phyloP scores from a whole-genome alignment of 2,329 filamentous ascomycete species.

The Metarhizium robertsii region DNA sequence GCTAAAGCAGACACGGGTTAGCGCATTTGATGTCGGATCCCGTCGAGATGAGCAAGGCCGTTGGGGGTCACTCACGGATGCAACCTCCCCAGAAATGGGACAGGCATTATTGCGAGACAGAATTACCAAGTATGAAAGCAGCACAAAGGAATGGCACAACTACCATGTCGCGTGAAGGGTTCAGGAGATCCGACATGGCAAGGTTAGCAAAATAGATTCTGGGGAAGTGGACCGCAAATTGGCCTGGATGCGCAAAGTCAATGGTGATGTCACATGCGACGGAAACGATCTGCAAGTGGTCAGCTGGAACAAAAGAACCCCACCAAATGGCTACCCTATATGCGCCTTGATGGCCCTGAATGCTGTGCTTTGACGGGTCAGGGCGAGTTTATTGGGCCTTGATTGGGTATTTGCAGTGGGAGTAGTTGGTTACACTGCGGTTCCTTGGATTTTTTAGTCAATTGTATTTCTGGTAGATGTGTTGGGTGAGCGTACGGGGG shows the following conservation, averaged over 20 bases:
- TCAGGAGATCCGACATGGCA: background rate
- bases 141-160: background rate
- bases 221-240: conserved; percentile 3
- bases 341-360: too few relatives aligned
- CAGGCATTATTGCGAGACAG: conserved; percentile 30
- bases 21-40: background rate
- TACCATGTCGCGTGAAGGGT: background rate
- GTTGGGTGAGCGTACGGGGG: too few relatives aligned
- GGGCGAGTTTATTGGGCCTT: background rate
- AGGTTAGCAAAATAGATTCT: background rate
- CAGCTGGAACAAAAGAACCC: background rate
- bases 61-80: conserved; percentile 34
- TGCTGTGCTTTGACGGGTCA: background rate
- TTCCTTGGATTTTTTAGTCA: too few relatives aligned
- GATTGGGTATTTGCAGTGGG: too few relatives aligned
- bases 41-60: background rate
- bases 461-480: too few relatives aligned
- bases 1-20: conserved; percentile 30
- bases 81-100: conserved; percentile 43
- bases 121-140: background rate
- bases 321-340: background rate
- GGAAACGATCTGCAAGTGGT: background rate
- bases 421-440: too few relatives aligned
- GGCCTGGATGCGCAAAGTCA: background rate
- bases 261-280: conserved; percentile 8